Base-by-base conservation (phyloP, 129 eudicot genomes). In the Silybum marianum region DNA sequence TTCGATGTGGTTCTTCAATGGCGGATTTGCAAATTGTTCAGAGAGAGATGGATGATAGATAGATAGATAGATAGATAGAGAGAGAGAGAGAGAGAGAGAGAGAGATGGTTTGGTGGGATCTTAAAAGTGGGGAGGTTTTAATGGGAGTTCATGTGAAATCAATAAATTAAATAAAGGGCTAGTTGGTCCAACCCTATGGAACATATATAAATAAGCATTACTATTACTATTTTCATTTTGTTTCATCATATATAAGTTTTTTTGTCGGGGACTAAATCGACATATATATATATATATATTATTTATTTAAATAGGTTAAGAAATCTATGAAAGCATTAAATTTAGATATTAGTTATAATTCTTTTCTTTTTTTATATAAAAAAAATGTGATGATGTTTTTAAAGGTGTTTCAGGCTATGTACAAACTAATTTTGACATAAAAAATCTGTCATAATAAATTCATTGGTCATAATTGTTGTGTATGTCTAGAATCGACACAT, bases 71-170 rank as follows among this genome's bases (percentile, higher is more conserved):
- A n/a, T n/a, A n/a, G n/a, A n/a, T n/a, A 25, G 28, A 25, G 28
- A 25, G 13, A 8, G 51, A 44, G 51, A 44, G 58, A 46, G 58
- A 11, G 67, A 60, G 74, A 30, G 26, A 51, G 67, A 26, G 81
- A 42, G 54, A 78, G 51, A 78, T 26, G 34, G 76, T 78, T 67
- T 78, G 82, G 82, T 78, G 82, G 69, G 76, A 69, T 69, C 69
- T 69, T 69, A 78, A 78, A 78, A 78, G 82, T 78, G 82, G 75
- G 82, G 67, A 18, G 24, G 67, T 4, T 69, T 78, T 78, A 78
- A 66, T 67, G 81, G 63, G 28, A 68, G 81, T 78, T 78, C 69
- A 78, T 78, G 82, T 69, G 82, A 78, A 69, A 26, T 23, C 51
- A 77, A 69, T 78, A 69, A 78, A n/a, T n/a, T n/a, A n/a, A 69